Conservation (phyloP, 164 flowering plant genomes). For the Tinospora cordifolia region DNA sequence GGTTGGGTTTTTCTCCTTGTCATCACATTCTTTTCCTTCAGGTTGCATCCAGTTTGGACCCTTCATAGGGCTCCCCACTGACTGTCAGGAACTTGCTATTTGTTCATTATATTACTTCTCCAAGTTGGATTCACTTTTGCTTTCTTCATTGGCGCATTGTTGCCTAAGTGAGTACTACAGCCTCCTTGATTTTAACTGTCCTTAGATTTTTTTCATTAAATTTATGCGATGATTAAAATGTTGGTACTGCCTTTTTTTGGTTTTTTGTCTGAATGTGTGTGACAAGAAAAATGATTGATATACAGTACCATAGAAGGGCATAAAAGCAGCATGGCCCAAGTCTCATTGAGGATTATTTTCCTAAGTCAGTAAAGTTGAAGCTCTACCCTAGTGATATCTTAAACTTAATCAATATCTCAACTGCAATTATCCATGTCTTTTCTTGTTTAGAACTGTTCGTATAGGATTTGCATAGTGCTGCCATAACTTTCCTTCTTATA, state of each 20-base stretch:
- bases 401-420: not conserved
- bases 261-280: not conserved
- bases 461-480: no score
- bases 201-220: not conserved
- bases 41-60: constrained; percentile 55
- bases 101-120: constrained; percentile 74
- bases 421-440: no score
- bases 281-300: no score
- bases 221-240: not conserved
- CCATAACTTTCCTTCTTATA: not conserved
- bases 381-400: not conserved
- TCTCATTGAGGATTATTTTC: no score
- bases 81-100: constrained; percentile 65
- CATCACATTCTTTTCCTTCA: constrained; percentile 18
- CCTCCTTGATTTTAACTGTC: not conserved
- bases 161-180: constrained; percentile 60
- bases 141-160: constrained; percentile 56
- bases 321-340: no score
- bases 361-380: no score
- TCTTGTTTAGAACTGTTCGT: no score
- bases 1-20: constrained; percentile 8
- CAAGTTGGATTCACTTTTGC: constrained; percentile 37
- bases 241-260: not conserved
- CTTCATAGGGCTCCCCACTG: constrained; percentile 58
- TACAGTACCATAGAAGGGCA: no score